Evolutionary conservation across 352 stramenopile species (phyloP).

Genomic region (Globisporangium canariense): DNA sequence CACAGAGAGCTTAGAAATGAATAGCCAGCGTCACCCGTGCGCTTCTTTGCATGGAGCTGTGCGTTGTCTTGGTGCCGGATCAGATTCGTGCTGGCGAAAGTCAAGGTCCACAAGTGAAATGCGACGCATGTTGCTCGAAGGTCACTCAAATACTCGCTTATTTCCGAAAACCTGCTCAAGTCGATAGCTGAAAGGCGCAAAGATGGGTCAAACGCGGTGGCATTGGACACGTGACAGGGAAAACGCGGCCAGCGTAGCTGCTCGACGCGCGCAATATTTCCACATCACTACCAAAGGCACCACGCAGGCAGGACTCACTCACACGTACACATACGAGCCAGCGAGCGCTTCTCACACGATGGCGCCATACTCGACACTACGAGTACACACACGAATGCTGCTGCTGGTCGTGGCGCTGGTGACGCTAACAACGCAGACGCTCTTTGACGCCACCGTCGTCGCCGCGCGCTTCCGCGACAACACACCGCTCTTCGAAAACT

Average conservation of each 20-base stretch:
- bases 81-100: conserved; percentile 1
- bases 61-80: not conserved
- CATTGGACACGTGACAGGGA: not conserved
- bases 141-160: not conserved
- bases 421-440: not conserved
- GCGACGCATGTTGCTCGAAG: not conserved
- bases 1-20: not conserved
- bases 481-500: conserved; percentile 61
- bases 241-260: not conserved
- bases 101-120: not conserved
- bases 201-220: not conserved
- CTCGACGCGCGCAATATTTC: not conserved
- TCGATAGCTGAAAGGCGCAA: not conserved
- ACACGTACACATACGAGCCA: not conserved
- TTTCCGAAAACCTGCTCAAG: conserved; percentile 1
- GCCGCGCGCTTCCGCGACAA: conserved; percentile 38
- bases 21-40: not conserved
- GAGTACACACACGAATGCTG: not conserved
- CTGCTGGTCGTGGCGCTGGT: not conserved
- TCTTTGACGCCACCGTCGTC: not conserved
- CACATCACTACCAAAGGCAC: not conserved
- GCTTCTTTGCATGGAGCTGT: not conserved
- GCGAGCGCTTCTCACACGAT: not conserved
- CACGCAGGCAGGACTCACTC: not conserved
- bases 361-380: not conserved